These are phyloP conservation scores for Cucumis melo DNA, from an alignment of 306 rosid species.

Conservation along the genomic window DNA sequence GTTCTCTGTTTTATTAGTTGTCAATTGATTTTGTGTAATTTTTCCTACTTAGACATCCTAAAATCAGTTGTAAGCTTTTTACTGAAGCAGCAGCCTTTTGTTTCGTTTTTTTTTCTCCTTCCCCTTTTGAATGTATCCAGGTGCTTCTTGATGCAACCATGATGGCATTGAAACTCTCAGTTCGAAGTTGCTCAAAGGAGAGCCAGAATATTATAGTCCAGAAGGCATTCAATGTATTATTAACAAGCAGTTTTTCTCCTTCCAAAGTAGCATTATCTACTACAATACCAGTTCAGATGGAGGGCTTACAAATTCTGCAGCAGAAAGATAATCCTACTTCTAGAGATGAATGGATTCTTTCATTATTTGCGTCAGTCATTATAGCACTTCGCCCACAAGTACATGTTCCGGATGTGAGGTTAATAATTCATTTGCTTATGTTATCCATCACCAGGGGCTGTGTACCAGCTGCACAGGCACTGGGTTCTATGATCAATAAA, in stretches of 20 bases:
- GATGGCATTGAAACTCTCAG: slow-evolving; percentile 58
- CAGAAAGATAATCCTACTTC: slow-evolving; percentile 27
- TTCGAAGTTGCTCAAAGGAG: slow-evolving; percentile 51
- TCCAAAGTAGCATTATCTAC: slow-evolving; percentile 16
- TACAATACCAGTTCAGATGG: slow-evolving; percentile 19
- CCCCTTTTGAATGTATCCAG: slow-evolving; percentile 26
- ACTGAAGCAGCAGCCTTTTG: neutral
- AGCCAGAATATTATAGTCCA: slow-evolving; percentile 47
- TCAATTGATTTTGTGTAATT: neutral
- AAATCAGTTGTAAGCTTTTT: neutral
- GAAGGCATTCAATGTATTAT: slow-evolving; percentile 49
- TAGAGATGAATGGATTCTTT: slow-evolving; percentile 50
- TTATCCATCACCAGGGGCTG: slow-evolving; percentile 47
- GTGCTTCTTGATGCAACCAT: slow-evolving; percentile 61
- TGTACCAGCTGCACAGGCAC: slow-evolving; percentile 76
- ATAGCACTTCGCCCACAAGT: slow-evolving; percentile 47
- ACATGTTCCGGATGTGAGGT: slow-evolving; percentile 39
- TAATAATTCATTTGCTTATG: slow-evolving; percentile 45
- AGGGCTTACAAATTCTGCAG: slow-evolving; percentile 31
- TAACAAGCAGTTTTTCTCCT: slow-evolving; percentile 35
- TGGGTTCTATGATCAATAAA: slow-evolving; percentile 87
- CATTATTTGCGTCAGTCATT: slow-evolving; percentile 67
- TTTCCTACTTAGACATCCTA: slow-evolving; percentile 1
- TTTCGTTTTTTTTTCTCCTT: neutral
- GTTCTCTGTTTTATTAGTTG: neutral